Base-by-base conservation (phyloP, 2,329 filamentous ascomycete genomes). In the Ophiostoma ips region DNA sequence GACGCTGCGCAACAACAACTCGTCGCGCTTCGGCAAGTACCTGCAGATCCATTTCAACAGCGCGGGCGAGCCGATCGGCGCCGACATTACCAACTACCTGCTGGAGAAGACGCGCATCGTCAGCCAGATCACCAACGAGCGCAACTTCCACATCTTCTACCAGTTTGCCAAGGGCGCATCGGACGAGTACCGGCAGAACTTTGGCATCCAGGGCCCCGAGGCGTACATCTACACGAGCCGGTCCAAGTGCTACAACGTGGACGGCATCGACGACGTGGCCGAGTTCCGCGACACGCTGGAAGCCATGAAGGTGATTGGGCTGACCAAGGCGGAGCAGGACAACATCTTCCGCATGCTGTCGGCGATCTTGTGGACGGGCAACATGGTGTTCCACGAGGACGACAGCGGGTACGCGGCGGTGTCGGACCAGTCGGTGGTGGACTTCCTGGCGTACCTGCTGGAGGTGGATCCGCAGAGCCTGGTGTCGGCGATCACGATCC, bases 71-170 rank as follows among this genome's bases (percentile, higher is more conserved):
- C 92, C 92, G 0, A 83, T 95, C 11, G 92, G 92, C 60, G 92
- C 92, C 53, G 92, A 95, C 66, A 95, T 98, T 67, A 95, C 90
- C 62, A 98, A 98, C 66, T 98, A 98, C 62, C 74, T 98, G 21
- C 75, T 98, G 49, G 92, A 98, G 66, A 96, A 96, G 72, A 83
- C 87, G 45, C 78, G 92, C 69, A 92, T 98, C 16, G 88, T 95
- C 10, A 88, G 90, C 15, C 92, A 96, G 70, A 96, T 96, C 58
- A 74, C 71, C 52, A 94, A 95, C 64, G 92, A 98, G 74, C 81
- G 92, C 58, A 96, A 95, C 68, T 98, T 98, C 67, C 92, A 98
- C 68, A 96, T 98, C 61, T 98, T 98, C 66, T 98, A 98, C 68
- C 92, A 98, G 66, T 95, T 96, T 66, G 87, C 92, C 44, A 98